These are phyloP conservation scores for Spathaspora boniae DNA, from an alignment of 805 yeast species.

Conservation along the genomic window DNA sequence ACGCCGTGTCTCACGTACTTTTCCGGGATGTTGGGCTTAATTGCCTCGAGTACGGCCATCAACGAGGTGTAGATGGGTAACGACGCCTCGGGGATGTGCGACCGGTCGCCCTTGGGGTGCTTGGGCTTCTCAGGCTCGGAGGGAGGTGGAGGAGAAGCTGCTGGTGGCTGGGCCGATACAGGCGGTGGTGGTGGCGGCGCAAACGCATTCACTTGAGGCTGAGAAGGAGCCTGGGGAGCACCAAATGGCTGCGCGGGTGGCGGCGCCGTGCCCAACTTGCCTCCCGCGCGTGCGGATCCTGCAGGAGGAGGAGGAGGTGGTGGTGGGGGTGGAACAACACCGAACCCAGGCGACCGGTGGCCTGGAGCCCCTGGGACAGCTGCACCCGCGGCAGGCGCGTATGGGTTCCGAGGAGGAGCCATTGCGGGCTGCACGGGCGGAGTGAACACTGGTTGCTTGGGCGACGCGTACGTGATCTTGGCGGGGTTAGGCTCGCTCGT, in stretches of 20 bases:
- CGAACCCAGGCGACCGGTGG: background rate
- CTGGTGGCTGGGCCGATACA: conserved; percentile 11
- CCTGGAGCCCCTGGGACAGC: conserved; percentile 3
- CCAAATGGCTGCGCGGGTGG: conserved; percentile 11
- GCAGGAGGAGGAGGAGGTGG: conserved; percentile 6
- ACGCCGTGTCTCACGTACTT: conserved; percentile 66
- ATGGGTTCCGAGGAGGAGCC: conserved; percentile 22
- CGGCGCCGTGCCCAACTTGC: conserved; percentile 10
- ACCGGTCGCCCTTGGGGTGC: conserved; percentile 63
- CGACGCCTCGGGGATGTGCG: conserved; percentile 59
- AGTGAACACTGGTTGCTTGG: conserved; percentile 22
- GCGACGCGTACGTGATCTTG: conserved; percentile 17
- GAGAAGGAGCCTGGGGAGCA: conserved; percentile 12
- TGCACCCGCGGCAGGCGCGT: conserved; percentile 10
- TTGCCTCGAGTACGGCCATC: conserved; percentile 50
- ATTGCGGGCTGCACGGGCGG: conserved; percentile 18
- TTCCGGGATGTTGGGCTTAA: conserved; percentile 73
- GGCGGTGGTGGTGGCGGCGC: conserved; percentile 18
- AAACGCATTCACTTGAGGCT: conserved; percentile 15
- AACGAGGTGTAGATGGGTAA: conserved; percentile 59
- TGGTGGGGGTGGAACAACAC: conserved; percentile 3
- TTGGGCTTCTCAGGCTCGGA: conserved; percentile 19
- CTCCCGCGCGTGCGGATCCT: conserved; percentile 12
- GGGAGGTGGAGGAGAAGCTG: conserved; percentile 23
- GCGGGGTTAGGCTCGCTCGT: conserved; percentile 13